A percentile compares a stretch with the other conserved stretches of the same genome.
Conservation (phyloP, 164 flowering plant species). For the Cinnamomum chago region DNA sequence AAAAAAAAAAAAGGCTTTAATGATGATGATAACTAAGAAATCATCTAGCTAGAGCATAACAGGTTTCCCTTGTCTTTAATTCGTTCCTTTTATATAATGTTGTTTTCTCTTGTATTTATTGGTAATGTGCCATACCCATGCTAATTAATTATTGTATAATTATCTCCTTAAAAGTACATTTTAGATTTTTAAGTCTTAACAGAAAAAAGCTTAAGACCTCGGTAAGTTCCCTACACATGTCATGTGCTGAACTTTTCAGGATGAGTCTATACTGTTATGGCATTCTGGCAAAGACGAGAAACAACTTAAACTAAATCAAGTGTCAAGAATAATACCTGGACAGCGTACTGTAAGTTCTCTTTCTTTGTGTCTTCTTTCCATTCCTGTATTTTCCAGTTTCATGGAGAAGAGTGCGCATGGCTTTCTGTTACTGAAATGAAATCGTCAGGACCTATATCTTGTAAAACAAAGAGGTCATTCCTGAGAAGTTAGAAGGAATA, state of each 20-base stretch:
- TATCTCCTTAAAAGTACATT: background rate
- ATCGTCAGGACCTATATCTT: background rate
- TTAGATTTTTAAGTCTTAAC: background rate
- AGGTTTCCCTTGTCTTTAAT: background rate
- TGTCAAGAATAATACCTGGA: conserved; percentile 85
- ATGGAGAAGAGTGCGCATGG: background rate
- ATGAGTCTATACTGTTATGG: conserved; percentile 78
- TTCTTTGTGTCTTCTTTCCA: background rate
- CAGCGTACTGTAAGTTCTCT: conserved; percentile 86
- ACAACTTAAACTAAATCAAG: conserved; percentile 66
- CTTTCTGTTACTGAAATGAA: background rate
- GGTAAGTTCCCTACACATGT: background rate
- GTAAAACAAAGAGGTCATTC: background rate
- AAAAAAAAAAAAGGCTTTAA: no score
- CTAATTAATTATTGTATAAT: background rate
- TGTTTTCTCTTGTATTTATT: background rate
- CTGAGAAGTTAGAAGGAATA: background rate
- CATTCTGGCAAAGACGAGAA: conserved; percentile 86
- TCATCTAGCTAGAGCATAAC: no score
- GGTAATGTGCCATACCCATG: background rate
- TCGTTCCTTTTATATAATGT: background rate
- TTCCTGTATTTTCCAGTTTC: background rate
- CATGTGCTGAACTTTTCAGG: conserved; percentile 41
- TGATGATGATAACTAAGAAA: no score
- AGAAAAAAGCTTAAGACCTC: background rate